Evolutionary conservation across 768 basidiomycete species (phyloP), one percentile per base, ranked within the genome.

Genomic region (Mycena olivaceomarginata): DNA sequence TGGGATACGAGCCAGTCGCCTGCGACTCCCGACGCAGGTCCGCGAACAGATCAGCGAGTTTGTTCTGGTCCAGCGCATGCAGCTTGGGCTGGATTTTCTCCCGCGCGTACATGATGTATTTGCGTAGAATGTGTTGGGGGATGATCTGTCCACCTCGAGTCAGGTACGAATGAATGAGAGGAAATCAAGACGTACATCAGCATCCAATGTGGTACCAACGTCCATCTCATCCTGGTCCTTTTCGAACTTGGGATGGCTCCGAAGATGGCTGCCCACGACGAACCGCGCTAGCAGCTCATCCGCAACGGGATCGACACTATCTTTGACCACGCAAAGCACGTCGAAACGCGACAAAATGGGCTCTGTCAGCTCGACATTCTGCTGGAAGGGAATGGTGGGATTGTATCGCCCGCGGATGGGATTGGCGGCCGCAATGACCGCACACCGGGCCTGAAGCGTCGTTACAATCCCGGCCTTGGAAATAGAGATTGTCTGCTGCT

Each of bases 391-490:
- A 76, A 99, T 96, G 1, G 98, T 99, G 45, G 98, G 97, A 85
- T 99, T 99, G 87, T 99, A 99, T 73, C 98, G 92, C 46, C 98
- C 98, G 45, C 98, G 93, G 81, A 98, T 94, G 31, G 98, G 98
- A 88, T 99, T 99, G 68, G 98, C 98, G 0, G 98, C 98, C 46
- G 98, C 98, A 75, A 99, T 93, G 85, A 99, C 97, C 8, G 98
- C 97, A 86, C 98, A 99, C 22, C 98, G 94, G 37, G 98, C 98
- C 86, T 99, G 98, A 10, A 99, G 91, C 18, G 96, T 96, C n/a
- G 98, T 99, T 71, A 99, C 96, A 78, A 99, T 99, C 57, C 98
- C 98, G 18, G 98, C 98, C 84, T 99, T 99, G 31, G 98, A 97
- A 82, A 99, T 99, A 5, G 98, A 99, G 80, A 99, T 99, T 15